Percentiles rank a stretch among this genome's conserved stretches.
phyloP scores from a whole-genome alignment of 169 alveolate species.

The Plasmodium vinckei region DNA sequence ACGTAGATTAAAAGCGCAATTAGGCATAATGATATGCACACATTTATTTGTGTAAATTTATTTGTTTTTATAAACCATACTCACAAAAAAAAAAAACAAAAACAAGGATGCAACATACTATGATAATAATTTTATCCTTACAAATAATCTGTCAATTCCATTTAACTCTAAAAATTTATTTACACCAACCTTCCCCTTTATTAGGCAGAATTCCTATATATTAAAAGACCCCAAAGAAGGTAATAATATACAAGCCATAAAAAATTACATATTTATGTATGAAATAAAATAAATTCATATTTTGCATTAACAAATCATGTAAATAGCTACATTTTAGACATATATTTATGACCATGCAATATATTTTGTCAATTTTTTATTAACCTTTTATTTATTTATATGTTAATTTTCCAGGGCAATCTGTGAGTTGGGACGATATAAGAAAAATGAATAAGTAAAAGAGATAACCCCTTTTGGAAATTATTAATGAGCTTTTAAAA shows the following conservation, averaged over 20 bases:
- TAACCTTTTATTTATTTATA: too few relatives aligned
- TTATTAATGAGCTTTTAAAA: conserved; percentile 17
- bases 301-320: background rate
- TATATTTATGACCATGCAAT: background rate
- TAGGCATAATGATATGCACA: too few relatives aligned
- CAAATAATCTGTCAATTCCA: background rate
- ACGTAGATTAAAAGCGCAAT: too few relatives aligned
- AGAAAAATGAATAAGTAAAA: conserved; percentile 36
- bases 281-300: background rate
- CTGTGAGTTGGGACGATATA: conserved; percentile 72
- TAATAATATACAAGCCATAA: conserved; percentile 4
- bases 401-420: conserved; percentile 13
- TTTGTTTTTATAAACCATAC: background rate
- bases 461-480: background rate
- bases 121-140: background rate
- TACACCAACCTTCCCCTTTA: conserved; percentile 16
- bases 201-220: conserved; percentile 59
- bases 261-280: conserved; percentile 11
- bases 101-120: background rate
- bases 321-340: background rate
- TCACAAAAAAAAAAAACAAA: background rate
- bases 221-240: conserved; percentile 48
- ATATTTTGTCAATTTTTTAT: background rate
- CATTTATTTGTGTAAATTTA: too few relatives aligned
- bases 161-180: conserved; percentile 1